Base-by-base conservation (phyloP, 768 basidiomycete genomes). In the Thelephora aurantiotincta region DNA sequence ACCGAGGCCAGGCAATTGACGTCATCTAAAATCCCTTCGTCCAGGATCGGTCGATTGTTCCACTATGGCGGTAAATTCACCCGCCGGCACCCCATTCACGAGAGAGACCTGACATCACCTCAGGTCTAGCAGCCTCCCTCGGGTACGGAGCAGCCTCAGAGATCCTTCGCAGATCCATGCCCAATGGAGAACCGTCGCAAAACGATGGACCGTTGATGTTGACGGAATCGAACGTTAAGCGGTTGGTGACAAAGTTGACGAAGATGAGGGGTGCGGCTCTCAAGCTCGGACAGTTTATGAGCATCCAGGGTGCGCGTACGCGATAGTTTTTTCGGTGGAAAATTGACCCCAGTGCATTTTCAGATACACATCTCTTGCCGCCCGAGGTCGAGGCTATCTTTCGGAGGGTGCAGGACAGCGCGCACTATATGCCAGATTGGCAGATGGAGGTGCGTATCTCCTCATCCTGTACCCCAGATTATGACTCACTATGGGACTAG, bases 371-470 rank as follows among this genome's bases (percentile, higher is more conserved):
- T 52, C 67, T 87, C 34, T 69, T 99, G 1, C 88, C 93, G 0
- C 75, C 84, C 0, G 90, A 94, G 53, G 64, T 97, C 2, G 92
- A 97, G 57, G 73, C 76, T 47, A 83, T 99, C 26, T 80, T 99
- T 55, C 76, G 90, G 45, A 70, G 83, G 22, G 93, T 99, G 0
- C 94, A 98, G 60, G 88, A 94, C 54, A 80, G 83, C 54, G 94
- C 94, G 1, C 90, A 99, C 62, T 97, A 97, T 60, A 99, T 99
- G 94, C 94, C 94, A 0, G 84, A 94, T 54, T 93, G 86, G 85
- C 94, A 99, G 60, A 85, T 97, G 80, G 86, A 93, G 76, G 93
- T 89, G 13, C 16, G 64, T 58, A 3, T 5, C 5, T 22, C 7
- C 30, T 14, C 18, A 36, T 35, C 13, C 19, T 47, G 30, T 50